These are phyloP conservation scores for Rhizophora apiculata DNA, from an alignment of 345 rosid species.

Conservation along the genomic window DNA sequence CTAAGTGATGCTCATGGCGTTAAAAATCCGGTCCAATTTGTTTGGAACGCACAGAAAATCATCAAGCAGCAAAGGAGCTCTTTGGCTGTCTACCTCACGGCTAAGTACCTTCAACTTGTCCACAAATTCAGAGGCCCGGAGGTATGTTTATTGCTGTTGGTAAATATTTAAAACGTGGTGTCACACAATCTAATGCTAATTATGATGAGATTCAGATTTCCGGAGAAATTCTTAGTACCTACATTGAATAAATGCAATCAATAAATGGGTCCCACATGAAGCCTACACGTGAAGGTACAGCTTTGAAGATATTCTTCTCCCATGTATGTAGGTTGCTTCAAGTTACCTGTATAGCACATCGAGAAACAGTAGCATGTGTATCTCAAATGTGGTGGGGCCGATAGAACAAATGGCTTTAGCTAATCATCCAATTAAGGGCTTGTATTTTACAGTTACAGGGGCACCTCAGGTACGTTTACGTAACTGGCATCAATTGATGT, in stretches of 20 bases:
- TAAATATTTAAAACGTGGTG: not conserved
- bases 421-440: conserved; percentile 40
- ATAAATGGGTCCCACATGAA: too few relatives aligned
- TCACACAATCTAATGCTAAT: too few relatives aligned
- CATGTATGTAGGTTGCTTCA: conserved; percentile 23
- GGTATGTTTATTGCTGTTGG: conserved; percentile 15
- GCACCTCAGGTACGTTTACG: conserved; percentile 36
- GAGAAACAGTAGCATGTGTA: conserved; percentile 37
- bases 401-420: conserved; percentile 36
- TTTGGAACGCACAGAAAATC: not conserved
- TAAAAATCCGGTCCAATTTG: conserved; percentile 23
- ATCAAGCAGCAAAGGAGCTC: too few relatives aligned
- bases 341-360: conserved; percentile 26
- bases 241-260: too few relatives aligned
- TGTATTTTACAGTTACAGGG: conserved; percentile 37
- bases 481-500: too few relatives aligned
- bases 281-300: too few relatives aligned
- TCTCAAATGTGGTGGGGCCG: conserved; percentile 46
- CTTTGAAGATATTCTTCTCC: too few relatives aligned
- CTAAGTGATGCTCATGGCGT: not conserved
- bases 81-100: too few relatives aligned
- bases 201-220: too few relatives aligned
- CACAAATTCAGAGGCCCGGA: conserved; percentile 34
- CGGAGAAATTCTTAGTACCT: too few relatives aligned
- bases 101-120: conserved; percentile 26